Conservation (phyloP, 2,329 filamentous ascomycete species). For the Diaporthe citri region DNA sequence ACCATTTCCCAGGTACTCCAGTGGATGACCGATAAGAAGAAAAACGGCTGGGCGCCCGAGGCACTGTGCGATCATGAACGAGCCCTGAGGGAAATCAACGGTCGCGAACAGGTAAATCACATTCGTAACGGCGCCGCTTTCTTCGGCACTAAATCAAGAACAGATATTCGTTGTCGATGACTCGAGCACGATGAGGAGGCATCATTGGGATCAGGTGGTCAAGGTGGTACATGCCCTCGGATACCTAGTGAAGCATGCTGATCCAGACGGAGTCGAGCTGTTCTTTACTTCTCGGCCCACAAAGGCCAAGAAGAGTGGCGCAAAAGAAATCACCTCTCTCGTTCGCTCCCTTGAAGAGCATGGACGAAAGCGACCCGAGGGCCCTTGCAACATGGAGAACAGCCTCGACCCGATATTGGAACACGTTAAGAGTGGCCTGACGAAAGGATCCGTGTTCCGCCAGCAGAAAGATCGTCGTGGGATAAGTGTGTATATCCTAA, state of each 20-base stretch:
- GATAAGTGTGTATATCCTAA: not conserved
- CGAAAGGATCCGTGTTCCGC: not conserved
- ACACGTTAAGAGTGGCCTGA: not conserved
- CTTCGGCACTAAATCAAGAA: too few relatives aligned
- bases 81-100: not conserved
- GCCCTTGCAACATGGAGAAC: not conserved
- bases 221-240: not conserved
- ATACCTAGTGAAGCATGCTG: not conserved
- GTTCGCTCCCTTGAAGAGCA: not conserved
- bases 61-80: not conserved
- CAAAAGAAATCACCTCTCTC: not conserved
- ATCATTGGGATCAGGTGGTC: not conserved
- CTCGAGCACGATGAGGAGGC: not conserved
- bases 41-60: not conserved
- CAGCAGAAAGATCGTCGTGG: not conserved
- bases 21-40: not conserved
- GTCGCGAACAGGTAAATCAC: not conserved
- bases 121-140: too few relatives aligned
- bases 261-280: not conserved
- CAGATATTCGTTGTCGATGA: constrained; percentile 8
- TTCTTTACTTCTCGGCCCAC: not conserved
- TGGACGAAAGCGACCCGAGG: fast-evolving
- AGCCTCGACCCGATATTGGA: not conserved
- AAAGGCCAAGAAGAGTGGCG: not conserved
- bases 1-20: not conserved